Evolutionary conservation across 1,139 yeast species (phyloP).

Genomic region (Debaryomyces udenii): DNA sequence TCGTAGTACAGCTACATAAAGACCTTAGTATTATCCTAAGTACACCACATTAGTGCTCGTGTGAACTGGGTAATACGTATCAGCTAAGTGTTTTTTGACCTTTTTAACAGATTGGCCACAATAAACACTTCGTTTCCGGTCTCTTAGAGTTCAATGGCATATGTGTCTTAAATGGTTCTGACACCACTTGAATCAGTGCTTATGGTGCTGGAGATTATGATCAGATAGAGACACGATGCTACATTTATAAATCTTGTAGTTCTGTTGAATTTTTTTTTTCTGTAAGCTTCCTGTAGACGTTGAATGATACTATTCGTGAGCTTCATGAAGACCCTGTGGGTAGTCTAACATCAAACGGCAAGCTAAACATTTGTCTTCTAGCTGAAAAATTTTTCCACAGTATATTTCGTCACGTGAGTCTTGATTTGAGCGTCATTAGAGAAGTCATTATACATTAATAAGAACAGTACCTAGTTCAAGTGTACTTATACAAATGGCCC

Average conservation of each 20-base stretch:
- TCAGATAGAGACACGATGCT: slow-evolving; percentile 53
- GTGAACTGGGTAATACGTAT: slow-evolving; percentile 37
- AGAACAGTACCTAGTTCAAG: too few relatives aligned
- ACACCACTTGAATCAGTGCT: slow-evolving; percentile 21
- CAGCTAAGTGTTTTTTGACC: slow-evolving; percentile 65
- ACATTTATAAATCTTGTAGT: slow-evolving; percentile 28
- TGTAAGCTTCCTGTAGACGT: too few relatives aligned
- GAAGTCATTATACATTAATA: neutral
- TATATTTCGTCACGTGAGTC: too few relatives aligned
- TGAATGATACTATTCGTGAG: too few relatives aligned
- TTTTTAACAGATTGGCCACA: slow-evolving; percentile 66
- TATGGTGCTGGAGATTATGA: slow-evolving; percentile 25
- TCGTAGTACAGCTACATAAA: slow-evolving; percentile 46
- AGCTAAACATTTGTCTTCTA: too few relatives aligned
- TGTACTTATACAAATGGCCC: slow-evolving; percentile 61
- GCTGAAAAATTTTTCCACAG: too few relatives aligned
- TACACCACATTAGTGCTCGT: slow-evolving; percentile 38
- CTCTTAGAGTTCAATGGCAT: slow-evolving; percentile 59
- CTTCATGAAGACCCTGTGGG: too few relatives aligned
- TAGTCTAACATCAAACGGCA: too few relatives aligned
- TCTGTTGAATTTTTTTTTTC: neutral
- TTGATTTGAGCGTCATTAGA: neutral
- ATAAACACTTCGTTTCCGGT: slow-evolving; percentile 74
- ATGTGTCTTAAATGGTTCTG: slow-evolving; percentile 31
- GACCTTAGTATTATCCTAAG: slow-evolving; percentile 49